Percentiles rank a stretch among this genome's conserved stretches.
These are phyloP conservation scores for Daldinia loculata DNA, from an alignment of 495 filamentous ascomycete species.

Conservation along the genomic window DNA sequence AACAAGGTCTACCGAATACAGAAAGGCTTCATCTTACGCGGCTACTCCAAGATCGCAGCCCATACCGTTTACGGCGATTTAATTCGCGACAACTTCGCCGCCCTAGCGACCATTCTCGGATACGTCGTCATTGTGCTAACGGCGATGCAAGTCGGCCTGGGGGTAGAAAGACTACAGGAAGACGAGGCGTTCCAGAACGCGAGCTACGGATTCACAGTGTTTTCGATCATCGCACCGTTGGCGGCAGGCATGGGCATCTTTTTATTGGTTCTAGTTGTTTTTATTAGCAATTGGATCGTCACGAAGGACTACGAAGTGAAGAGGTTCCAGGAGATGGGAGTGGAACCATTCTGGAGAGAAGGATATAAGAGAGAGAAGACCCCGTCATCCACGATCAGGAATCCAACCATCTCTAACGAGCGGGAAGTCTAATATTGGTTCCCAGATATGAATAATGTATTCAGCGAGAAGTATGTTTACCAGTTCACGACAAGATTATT, in stretches of 20 bases:
- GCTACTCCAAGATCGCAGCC: constrained; percentile 42
- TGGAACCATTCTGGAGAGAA: constrained; percentile 40
- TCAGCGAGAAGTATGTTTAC: background rate
- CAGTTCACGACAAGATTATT: background rate
- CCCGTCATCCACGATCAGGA: background rate
- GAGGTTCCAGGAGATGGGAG: constrained; percentile 42
- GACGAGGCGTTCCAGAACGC: constrained; percentile 56
- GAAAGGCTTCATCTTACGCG: constrained; percentile 40
- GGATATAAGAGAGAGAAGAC: background rate
- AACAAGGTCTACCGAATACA: constrained; percentile 48
- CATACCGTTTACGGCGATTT: constrained; percentile 45
- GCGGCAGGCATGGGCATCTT: constrained; percentile 37
- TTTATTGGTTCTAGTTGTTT: constrained; percentile 32
- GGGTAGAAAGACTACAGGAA: constrained; percentile 49
- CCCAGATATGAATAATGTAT: background rate
- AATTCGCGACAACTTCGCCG: constrained; percentile 58
- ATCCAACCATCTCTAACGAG: constrained; percentile 4
- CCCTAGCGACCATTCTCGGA: constrained; percentile 54
- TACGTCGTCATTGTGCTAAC: constrained; percentile 65
- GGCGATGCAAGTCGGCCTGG: constrained; percentile 68
- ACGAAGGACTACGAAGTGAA: constrained; percentile 40
- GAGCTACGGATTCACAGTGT: constrained; percentile 64
- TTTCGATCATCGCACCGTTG: constrained; percentile 53
- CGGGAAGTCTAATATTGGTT: constrained; percentile 9
- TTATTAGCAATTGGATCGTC: constrained; percentile 41